A percentile compares a stretch with the other conserved stretches of the same genome.
Evolutionary conservation across 1,284 basidiomycete species (phyloP).

Genomic region (Naganishia albida): DNA sequence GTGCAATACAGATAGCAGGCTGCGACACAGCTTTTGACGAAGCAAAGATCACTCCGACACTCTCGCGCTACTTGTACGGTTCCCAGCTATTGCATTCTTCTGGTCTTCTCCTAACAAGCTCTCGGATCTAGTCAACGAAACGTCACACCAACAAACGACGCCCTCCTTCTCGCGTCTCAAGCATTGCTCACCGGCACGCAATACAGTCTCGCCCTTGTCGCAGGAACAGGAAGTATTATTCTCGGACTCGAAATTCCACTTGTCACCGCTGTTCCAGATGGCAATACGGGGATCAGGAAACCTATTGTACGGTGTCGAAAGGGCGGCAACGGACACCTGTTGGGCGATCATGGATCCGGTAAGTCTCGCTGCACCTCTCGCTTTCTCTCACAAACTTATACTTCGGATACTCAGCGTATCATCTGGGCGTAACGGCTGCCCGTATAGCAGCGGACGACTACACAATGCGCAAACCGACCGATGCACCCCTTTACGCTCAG

Average conservation of each 20-base stretch:
- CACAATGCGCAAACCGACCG: constrained; percentile 38
- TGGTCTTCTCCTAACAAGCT: neutral
- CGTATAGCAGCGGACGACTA: constrained; percentile 41
- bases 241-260: constrained; percentile 33
- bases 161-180: constrained; percentile 44
- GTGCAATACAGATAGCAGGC: constrained; percentile 13
- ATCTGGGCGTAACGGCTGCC: constrained; percentile 43
- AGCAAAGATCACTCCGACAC: constrained; percentile 35
- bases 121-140: constrained; percentile 1
- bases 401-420: constrained; percentile 33
- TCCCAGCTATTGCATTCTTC: neutral
- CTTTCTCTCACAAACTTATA: neutral
- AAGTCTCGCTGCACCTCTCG: neutral
- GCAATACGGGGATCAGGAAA: neutral
- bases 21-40: constrained; percentile 37
- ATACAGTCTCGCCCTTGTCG: constrained; percentile 47
- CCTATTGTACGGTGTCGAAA: constrained; percentile 35
- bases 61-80: constrained; percentile 42
- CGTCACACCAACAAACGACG: constrained; percentile 45
- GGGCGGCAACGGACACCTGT: constrained; percentile 45
- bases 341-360: constrained; percentile 48
- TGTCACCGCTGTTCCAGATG: neutral
- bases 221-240: constrained; percentile 45
- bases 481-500: constrained; percentile 36
- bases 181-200: constrained; percentile 50